Base-by-base conservation (phyloP, 768 basidiomycete species). In the Tylopilus sp. region DNA sequence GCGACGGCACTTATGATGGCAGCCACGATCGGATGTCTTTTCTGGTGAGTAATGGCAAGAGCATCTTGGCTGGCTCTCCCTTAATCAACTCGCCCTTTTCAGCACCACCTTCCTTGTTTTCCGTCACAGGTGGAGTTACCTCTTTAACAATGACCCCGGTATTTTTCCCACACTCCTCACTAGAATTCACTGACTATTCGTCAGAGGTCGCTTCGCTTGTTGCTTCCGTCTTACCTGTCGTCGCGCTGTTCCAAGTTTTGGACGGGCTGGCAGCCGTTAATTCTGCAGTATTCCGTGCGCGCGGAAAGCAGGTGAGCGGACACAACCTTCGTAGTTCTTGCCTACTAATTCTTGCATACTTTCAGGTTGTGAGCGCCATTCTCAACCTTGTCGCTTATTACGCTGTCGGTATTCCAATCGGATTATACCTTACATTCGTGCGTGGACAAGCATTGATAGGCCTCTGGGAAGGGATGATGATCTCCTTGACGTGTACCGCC, bases 391-490 rank as follows among this genome's bases (percentile, higher is more conserved):
- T 81, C 44, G 84, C 87, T 3, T 94, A 94, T 70, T 94, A 95
- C 61, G 69, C 86, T 51, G 71, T 93, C 55, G 90, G 90, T 28
- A 86, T 96, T 45, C 93, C 93, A 0, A 74, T 91, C 41, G 94
- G 90, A 14, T 71, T 92, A 46, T 89, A 80, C 70, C 82, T 95
- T 5, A 78, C 88, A 3, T 92, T 94, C 74, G 73, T 72, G 45
- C 66, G 64, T 14, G 67, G 74, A 33, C 76, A 81, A 67, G 82
- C 76, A 0, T 74, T 97, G 13, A 72, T 76, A 21, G 94, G 94
- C 0, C 78, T 97, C 16, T 97, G 93, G 94, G 76, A 87, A 34
- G 93, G 93, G 14, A 72, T 95, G 34, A 89, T 87, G 0, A 64
- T 80, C 5, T 82, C 87, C 1, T 73, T 92, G 24, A 71, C 87